Evolutionary conservation across 768 basidiomycete genomes (phyloP).

Genomic region (Serendipita sp.): DNA sequence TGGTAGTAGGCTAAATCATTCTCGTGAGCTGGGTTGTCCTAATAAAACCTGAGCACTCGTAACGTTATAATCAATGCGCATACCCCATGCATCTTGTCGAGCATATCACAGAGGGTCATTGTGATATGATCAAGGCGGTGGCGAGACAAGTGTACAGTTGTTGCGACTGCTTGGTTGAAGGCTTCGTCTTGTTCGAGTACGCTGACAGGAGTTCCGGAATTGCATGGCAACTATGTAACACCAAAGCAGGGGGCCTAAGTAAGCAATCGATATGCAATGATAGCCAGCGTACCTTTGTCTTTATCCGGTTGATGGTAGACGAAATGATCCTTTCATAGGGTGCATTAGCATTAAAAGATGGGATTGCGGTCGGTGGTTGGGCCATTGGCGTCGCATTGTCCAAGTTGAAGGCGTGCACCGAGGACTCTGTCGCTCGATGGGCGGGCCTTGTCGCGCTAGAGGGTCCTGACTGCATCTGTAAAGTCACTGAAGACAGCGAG

Average conservation of each 20-base stretch:
- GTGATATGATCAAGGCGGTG: constrained; percentile 71
- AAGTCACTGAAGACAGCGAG: neutral
- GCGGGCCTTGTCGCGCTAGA: neutral
- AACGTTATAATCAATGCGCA: constrained; percentile 10
- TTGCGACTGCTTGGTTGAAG: constrained; percentile 58
- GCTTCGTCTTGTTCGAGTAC: constrained; percentile 62
- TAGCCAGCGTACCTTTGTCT: constrained; percentile 48
- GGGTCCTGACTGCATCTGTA: neutral
- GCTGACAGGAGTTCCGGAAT: constrained; percentile 62
- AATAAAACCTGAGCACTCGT: no score
- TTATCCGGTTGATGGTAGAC: constrained; percentile 63
- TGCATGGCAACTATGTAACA: constrained; percentile 52
- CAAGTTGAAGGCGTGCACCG: neutral
- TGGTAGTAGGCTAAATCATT: constrained; percentile 60
- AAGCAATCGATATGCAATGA: neutral
- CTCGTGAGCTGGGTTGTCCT: constrained; percentile 29
- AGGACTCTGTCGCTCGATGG: neutral
- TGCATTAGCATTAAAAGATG: constrained; percentile 17
- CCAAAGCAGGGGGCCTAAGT: neutral
- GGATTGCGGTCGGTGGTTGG: neutral
- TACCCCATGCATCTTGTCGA: constrained; percentile 69
- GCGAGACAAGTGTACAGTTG: constrained; percentile 61
- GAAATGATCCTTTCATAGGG: constrained; percentile 74
- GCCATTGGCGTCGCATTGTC: neutral
- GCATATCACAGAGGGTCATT: constrained; percentile 56